Percentiles rank a stretch among this genome's conserved stretches.
phyloP scores from a whole-genome alignment of 2,329 filamentous ascomycete genomes.

The Ascomycota sp. region DNA sequence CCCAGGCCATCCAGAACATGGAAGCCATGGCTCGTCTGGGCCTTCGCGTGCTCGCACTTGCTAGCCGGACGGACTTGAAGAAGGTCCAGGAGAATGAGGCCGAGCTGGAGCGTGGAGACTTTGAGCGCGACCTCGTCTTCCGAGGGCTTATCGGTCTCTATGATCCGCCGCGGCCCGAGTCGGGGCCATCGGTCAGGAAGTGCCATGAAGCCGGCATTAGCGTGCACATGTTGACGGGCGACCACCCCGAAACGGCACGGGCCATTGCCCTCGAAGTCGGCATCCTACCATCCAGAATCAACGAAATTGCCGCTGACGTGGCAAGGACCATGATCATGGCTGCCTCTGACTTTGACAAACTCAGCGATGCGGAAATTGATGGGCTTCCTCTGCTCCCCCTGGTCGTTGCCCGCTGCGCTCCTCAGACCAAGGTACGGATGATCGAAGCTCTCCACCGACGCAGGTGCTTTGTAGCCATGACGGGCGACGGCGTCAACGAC shows the following conservation, averaged over 20 bases:
- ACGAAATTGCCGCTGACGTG: conserved; percentile 29
- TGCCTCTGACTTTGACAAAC: conserved; percentile 44
- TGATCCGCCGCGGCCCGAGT: conserved; percentile 50
- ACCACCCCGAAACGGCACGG: conserved; percentile 43
- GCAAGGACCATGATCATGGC: conserved; percentile 44
- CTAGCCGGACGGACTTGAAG: conserved; percentile 25
- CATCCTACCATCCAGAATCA: conserved; percentile 33
- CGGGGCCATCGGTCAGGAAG: conserved; percentile 32
- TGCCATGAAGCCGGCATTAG: conserved; percentile 42
- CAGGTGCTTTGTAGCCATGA: conserved; percentile 47
- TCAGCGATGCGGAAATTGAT: conserved; percentile 44
- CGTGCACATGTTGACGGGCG: conserved; percentile 52
- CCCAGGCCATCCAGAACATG: conserved; percentile 45
- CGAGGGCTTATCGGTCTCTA: conserved; percentile 53
- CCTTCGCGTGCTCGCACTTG: conserved; percentile 48
- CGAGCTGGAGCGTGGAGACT: conserved; percentile 27
- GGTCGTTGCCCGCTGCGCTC: conserved; percentile 49
- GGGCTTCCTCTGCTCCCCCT: conserved; percentile 39
- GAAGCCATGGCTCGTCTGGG: conserved; percentile 44
- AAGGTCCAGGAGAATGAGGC: conserved; percentile 14
- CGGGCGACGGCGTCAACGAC: too few relatives aligned
- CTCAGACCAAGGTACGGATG: conserved; percentile 55
- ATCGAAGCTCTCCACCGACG: conserved; percentile 49
- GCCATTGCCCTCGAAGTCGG: conserved; percentile 45
- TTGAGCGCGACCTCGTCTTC: conserved; percentile 43